A percentile compares a stretch with the other conserved stretches of the same genome.
Conservation (phyloP, 306 rosid genomes). For the Dalbergia cultrata region DNA sequence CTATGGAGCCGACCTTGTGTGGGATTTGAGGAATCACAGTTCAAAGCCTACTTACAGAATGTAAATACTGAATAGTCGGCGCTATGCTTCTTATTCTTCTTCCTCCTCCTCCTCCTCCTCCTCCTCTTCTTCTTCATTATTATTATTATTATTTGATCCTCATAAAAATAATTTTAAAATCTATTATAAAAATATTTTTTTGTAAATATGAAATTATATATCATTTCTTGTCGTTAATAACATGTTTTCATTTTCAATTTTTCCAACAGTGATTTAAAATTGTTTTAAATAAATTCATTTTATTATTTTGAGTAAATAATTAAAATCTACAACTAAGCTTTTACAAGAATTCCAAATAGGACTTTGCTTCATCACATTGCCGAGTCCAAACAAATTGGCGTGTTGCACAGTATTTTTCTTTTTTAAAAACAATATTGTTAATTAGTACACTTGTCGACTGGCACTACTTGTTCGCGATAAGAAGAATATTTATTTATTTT, state of each 20-base stretch:
- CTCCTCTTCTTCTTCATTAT: background rate
- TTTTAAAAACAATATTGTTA: no score
- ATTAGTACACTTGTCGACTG: no score
- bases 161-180: background rate
- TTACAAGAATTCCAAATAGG: background rate
- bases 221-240: background rate
- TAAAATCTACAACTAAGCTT: background rate
- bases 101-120: no score
- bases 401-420: no score
- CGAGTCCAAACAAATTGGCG: no score
- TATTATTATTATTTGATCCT: background rate
- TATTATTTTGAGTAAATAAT: background rate
- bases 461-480: no score
- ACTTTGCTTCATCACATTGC: slow-evolving; percentile 5
- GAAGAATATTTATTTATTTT: no score
- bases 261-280: background rate
- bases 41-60: slow-evolving; percentile 55
- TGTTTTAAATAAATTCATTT: background rate
- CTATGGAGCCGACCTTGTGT: slow-evolving; percentile 60
- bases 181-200: no score
- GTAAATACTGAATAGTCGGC: slow-evolving; percentile 62
- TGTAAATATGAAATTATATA: no score
- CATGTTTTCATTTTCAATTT: no score
- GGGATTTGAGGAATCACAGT: slow-evolving; percentile 77
- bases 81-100: slow-evolving; percentile 1